These are phyloP conservation scores for Tolypocladium tropicale DNA, from an alignment of 2,329 filamentous ascomycete species.

Conservation along the genomic window DNA sequence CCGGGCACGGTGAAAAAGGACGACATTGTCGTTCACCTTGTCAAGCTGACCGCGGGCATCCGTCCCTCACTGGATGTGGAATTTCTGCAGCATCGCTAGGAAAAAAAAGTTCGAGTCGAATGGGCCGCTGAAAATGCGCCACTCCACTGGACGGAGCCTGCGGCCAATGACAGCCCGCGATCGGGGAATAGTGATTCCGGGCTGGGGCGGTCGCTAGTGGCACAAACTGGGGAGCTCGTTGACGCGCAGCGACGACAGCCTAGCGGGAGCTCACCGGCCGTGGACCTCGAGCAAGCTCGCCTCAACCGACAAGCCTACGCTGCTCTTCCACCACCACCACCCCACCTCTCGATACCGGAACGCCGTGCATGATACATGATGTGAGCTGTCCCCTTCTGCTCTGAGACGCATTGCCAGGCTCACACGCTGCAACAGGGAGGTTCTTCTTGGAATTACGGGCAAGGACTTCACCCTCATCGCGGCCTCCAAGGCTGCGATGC, in stretches of 20 bases:
- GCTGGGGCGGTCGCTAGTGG: conserved; percentile 20
- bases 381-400: conserved; percentile 1
- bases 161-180: conserved; percentile 12
- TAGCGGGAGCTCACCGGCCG: conserved; percentile 12
- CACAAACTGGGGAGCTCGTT: conserved; percentile 17
- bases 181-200: conserved; percentile 21
- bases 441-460: conserved; percentile 93
- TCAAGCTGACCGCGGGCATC: not conserved
- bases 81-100: conserved; percentile 5
- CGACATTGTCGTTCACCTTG: conserved; percentile 52
- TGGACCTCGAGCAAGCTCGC: conserved; percentile 1
- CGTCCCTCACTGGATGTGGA: conserved; percentile 9
- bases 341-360: conserved; percentile 1
- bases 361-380: conserved; percentile 1
- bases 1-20: conserved; percentile 91
- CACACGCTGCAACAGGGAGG: conserved; percentile 59
- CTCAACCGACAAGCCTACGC: not conserved
- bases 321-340: conserved; percentile 4
- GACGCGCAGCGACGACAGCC: conserved; percentile 29
- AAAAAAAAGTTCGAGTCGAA: conserved; percentile 31
- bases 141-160: not conserved
- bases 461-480: conserved; percentile 99
- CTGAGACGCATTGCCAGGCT: not conserved
- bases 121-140: conserved; percentile 13
- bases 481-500: conserved; percentile 96